Evolutionary conservation across 768 basidiomycete genomes (phyloP), one percentile per base, ranked within the genome.

Genomic region (Boletus pseudopeckii): DNA sequence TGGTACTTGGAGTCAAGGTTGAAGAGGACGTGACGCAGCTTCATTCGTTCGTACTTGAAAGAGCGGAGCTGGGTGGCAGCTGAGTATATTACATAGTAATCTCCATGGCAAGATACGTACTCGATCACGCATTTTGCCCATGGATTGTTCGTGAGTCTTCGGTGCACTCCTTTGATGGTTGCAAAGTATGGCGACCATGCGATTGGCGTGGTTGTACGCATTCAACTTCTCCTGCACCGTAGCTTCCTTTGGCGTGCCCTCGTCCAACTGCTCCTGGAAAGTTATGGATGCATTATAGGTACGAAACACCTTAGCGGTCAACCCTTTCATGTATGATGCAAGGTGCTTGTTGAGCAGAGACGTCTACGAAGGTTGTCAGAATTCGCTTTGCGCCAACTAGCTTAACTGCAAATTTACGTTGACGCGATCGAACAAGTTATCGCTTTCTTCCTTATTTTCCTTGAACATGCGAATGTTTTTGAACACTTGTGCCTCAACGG

Each of bases 221-320:
- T 96, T 92, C 45, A 98, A 78, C 75, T 97, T 98, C 76, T 99
- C 96, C 63, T 94, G 91, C n/a, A 92, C 76, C 3, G 89, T 86
- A 1, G 82, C 86, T 60, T 84, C 75, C 60, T 78, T 75, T 3
- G 82, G 84, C 8, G 80, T 87, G 49, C 82, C 81, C 57, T 85
- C 79, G 61, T 95, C 91, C 55, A 98, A 76, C 57, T 96, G 85
- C 42, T 89, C 78, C 68, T 98, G 93, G 77, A 98, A 97, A 2
- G 96, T 97, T 67, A 84, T 85, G 24, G 97, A 98, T 22, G 97
- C 97, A 65, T 99, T 99, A 76, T 90, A 99, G 48, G 97, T 99
- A 92, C 97, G 96, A 80, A 99, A 99, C 26, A 99, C 97, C 71
- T 99, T 99, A 53, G 97, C 97, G 0, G 97, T 96, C 26, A 99